Base-by-base conservation (phyloP, 768 basidiomycete species). In the Suillus bovinus region DNA sequence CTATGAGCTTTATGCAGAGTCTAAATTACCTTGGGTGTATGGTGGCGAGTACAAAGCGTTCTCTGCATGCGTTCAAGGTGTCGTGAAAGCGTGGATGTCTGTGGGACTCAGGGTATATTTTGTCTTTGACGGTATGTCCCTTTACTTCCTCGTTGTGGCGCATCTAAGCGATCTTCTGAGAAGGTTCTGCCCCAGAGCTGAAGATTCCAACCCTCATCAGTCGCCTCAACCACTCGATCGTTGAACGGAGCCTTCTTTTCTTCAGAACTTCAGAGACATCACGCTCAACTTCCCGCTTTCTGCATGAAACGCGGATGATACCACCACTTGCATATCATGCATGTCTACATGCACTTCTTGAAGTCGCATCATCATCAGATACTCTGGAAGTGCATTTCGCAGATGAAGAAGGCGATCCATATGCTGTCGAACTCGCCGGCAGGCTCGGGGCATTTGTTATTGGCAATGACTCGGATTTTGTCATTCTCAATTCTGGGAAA, bases 371-470 rank as follows among this genome's bases (percentile, higher is more conserved):
- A n/a, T 63, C 66, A 16, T 75, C 72, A 2, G 66, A 76, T 22
- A 66, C 67, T 6, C 69, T 91, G 22, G 77, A 86, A 44, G 67
- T 92, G 8, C 84, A 89, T 71, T 87, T 88, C 64, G 91, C 91
- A 7, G 91, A 93, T 66, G 87, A 87, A 73, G 92, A 94, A 72
- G 90, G 85, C 11, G 92, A 93, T 72, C 89, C 90, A 3, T 92
- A 85, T 67, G 86, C 89, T n/a, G 91, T 94, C 7, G 91, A 91
- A 67, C 80, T 94, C 9, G 93, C 93, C 11, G 91, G 86, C 16
- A 81, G 84, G 54, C 74, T 93, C 13, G 80, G 82, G 10, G 93
- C 84, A 38, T 94, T 88, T 66, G 90, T 94, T 52, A 80, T 86
- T 0, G 90, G 88, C 27, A 86, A 81, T 63, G 93, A 94, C 77